Conservation (phyloP, 331 rosid species). For the Rosa hybrid region DNA sequence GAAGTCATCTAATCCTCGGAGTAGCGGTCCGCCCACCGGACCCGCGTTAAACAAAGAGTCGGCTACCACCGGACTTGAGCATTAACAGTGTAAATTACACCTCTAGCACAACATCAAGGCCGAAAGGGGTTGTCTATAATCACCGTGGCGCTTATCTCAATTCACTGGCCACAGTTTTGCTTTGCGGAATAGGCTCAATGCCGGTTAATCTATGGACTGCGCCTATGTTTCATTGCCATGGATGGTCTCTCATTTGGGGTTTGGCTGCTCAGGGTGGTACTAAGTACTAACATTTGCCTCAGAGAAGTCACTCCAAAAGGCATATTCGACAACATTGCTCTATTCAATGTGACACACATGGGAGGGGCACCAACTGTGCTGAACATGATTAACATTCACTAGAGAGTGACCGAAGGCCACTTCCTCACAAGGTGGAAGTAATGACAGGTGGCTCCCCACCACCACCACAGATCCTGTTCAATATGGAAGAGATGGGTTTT, state of each 20-base stretch:
- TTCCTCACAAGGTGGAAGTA: conserved; percentile 47
- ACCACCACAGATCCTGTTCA: conserved; percentile 51
- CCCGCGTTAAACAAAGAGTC: too few species aligned
- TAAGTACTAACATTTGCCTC: conserved; percentile 54
- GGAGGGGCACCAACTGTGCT: conserved; percentile 71
- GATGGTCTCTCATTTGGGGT: conserved; percentile 80
- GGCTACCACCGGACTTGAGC: too few species aligned
- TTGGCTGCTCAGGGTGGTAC: conserved; percentile 59
- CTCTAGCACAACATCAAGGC: conserved; percentile 69
- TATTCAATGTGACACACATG: conserved; percentile 62
- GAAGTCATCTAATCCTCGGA: too few species aligned
- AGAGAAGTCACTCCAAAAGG: conserved; percentile 47
- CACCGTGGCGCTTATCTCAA: conserved; percentile 69
- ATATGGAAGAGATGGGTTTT: conserved; percentile 77
- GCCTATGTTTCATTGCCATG: conserved; percentile 68
- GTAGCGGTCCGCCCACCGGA: too few species aligned
- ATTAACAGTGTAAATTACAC: conserved; percentile 68
- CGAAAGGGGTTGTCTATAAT: conserved; percentile 63
- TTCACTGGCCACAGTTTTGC: conserved; percentile 51
- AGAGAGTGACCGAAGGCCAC: conserved; percentile 23
- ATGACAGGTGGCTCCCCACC: conserved; percentile 75
- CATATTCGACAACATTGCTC: conserved; percentile 42
- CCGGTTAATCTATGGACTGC: conserved; percentile 66
- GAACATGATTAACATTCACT: conserved; percentile 56
- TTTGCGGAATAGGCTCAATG: conserved; percentile 46